phyloP scores from a whole-genome alignment of 768 basidiomycete species.

The Rhodotorula graminis region DNA sequence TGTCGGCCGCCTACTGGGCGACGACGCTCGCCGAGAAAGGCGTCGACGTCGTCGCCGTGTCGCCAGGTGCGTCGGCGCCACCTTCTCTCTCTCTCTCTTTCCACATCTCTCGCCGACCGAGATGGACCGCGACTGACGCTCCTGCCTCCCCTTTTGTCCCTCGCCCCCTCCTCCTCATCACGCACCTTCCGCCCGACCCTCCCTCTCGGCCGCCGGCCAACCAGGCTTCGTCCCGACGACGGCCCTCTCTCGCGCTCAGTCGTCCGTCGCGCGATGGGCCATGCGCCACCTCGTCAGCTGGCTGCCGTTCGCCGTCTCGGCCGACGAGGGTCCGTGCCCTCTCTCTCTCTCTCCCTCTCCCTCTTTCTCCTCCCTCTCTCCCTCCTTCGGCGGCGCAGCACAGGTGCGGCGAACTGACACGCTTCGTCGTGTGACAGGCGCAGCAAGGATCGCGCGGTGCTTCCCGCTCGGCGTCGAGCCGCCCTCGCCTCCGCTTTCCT shows the following conservation, averaged over 20 bases:
- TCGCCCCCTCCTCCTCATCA: too few species aligned
- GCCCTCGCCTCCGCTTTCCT: background rate
- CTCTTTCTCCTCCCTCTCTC: too few species aligned
- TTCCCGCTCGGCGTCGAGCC: background rate
- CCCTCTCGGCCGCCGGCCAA: too few species aligned
- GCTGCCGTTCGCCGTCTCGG: constrained; percentile 31
- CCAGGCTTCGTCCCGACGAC: constrained; percentile 41
- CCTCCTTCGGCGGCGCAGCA: background rate
- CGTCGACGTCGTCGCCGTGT: constrained; percentile 19
- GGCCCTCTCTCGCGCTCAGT: constrained; percentile 25
- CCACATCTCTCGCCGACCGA: too few species aligned
- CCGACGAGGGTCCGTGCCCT: constrained; percentile 25
- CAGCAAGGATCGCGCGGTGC: background rate
- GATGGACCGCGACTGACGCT: too few species aligned
- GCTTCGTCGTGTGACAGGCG: background rate
- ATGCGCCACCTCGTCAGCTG: constrained; percentile 24
- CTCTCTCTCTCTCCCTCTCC: too few species aligned
- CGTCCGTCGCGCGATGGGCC: background rate
- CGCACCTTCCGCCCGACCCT: too few species aligned
- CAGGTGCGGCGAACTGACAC: too few species aligned
- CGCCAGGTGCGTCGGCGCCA: constrained; percentile 24
- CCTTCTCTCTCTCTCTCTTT: background rate
- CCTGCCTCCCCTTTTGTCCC: too few species aligned
- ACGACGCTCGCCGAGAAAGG: background rate
- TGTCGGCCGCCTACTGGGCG: background rate